Base-by-base conservation (phyloP, 2,329 filamentous ascomycete genomes). In the Rugonectria rugulosa region DNA sequence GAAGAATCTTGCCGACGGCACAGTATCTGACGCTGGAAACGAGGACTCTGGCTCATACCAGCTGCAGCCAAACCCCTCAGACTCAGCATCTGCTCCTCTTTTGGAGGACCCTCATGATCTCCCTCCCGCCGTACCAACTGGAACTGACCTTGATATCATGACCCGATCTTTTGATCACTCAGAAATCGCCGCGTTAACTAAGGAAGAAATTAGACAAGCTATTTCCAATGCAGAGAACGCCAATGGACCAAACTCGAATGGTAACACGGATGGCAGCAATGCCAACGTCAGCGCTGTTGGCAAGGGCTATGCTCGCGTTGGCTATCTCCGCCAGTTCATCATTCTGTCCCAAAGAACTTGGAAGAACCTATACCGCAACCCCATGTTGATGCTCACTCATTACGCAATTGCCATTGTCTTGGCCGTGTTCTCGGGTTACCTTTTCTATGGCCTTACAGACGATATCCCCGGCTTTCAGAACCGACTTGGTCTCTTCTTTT, bases 391-490 rank as follows among this genome's bases (percentile, higher is more conserved):
- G 95, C 84, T 99, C 54, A 97, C 93, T 0, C 95, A 99, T 75
- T 99, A 98, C 71, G 95, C 95, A 31, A 98, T 97, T 64, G 92
- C 95, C 7, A 98, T 99, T 57, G 78, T 98, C 0, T 84, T 99
- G 6, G 95, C 93, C 2, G 94, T 98, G 5, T 89, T 99, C 54
- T 93, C 94, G 2, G 95, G 95, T 4, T 98, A 91, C 74, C 83
- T 99, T 11, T 99, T 98, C 79, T 99, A 98, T 67, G 95, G 94
- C 3, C 81, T 99, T 42, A 97, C 93, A 1, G 92, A 97, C 69
- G 93, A 99, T 69, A 96, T 99, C 65, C 89, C 92, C 59, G 95
- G 96, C 27, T 99, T 99, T 83, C 95, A 99, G 74, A 99, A 99
- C 73, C 87, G 95, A 17, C 87, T 99, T 5, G 95, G 95, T 60